Base-by-base conservation (phyloP, 257 asterid genomes). In the Solanum bulbocastanum region DNA sequence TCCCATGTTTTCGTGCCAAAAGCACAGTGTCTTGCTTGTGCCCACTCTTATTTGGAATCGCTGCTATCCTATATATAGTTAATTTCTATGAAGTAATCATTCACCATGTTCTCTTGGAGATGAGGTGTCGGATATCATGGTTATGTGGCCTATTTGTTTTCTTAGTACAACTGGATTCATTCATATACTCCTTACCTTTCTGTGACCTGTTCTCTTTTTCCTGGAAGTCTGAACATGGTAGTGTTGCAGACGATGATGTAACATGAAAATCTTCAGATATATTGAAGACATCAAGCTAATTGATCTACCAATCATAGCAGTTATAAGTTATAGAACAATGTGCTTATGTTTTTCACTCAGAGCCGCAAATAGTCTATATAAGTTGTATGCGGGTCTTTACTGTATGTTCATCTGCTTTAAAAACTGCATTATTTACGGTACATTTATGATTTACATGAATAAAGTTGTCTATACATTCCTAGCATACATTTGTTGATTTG, bases 291-390 rank as follows among this genome's bases (percentile, higher is more conserved):
- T 40, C 8, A 25, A 49, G 56, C 84, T 23, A 62, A 40, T 40
- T 42, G 23, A 40, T 76, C 60, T 6, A n/a, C 23, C 44, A 72
- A 73, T 8, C n/a, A 71, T 18, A 76, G 35, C 6, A 40, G 58
- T 32, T n/a, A 76, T 74, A 75, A 37, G 12, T 75, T 7, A 40
- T 78, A 40, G n/a, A 78, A 42, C n/a, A 78, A 76, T 46, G 62
- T 42, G 60, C 62, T 40, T 40, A 40, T 76, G 30, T 40, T 76
- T 37, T 74, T n/a, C 23, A 76, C 58, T 72, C 92, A 93, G 49
- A 93, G 94, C 96, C 86, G 94, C 88, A 91, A 95, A 98, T 62
- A 96, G 96, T 35, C 30, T 35, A 4, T 73, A 4, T 73, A 35
- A 72, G 12, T 33, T 35, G 42, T 71, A 71, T 71, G 2, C 14